Evolutionary conservation across 192 early-diverging fungal species (phyloP), one percentile per base, ranked within the genome.

Genomic region (Rhizoclosmatium globosum): DNA sequence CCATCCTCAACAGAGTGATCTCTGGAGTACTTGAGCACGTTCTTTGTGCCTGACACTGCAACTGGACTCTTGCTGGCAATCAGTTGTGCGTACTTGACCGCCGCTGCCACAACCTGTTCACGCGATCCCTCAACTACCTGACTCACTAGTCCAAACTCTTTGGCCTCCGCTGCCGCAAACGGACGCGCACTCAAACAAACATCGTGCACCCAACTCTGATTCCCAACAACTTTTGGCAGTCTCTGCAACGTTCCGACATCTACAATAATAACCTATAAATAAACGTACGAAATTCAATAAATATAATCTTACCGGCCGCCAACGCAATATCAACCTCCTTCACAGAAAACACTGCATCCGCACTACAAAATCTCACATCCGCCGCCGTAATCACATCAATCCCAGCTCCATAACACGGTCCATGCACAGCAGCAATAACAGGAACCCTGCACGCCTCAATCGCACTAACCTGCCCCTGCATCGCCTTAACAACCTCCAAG

Each of bases 241-340:
- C 98, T 91, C 86, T 99, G 98, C 68, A 99, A 88, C 41, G 95
- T 97, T 47, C 95, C 95, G 38, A 96, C 82, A 82, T 99, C 97
- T 76, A 2, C 31, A 2, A 39, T 62, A 53, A 7, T 53, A 17
- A 13, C 50, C 50, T 53, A 53, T 13, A 53, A 53, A 53, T 17
- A 53, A 7, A 13, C 50, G 17, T 13, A 7, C 50, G 17, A 53
- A 53, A 67, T 3, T 7, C 47, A 71, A 3, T 6, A 46, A n/a
- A 56, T 9, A 68, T 11, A 9, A 17, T 17, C 66, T 11, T 38
- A 76, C 74, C 74, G 4, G 97, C 97, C 38, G 95, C 95, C 80
- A 99, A 77, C 7, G 95, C 96, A 84, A 98, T 89, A 83, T 97
- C 96, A 21, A 97, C 67, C n/a, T 58, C 93, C 86, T 96, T 95